phyloP scores from a whole-genome alignment of 148 eudicot species.

The Cornus controversa region DNA sequence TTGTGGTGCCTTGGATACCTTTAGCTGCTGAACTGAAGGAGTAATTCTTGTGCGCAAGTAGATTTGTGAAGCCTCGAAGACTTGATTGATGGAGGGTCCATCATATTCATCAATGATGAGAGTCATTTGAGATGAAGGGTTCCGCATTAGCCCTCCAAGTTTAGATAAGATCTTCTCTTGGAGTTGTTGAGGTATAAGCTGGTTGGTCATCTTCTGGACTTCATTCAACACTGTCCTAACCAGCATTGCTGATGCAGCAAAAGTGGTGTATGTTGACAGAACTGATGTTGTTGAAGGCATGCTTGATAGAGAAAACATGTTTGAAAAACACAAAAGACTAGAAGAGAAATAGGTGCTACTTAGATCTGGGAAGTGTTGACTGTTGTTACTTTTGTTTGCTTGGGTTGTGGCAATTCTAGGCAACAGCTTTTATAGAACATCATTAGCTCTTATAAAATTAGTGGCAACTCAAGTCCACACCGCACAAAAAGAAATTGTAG shows the following conservation, averaged over 20 bases:
- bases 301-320: conserved; percentile 3
- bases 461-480: background rate
- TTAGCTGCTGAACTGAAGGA: conserved; percentile 7
- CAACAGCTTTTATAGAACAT: conserved; percentile 3
- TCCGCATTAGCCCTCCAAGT: conserved; percentile 10
- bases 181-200: conserved; percentile 19
- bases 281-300: conserved; percentile 14
- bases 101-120: conserved; percentile 15
- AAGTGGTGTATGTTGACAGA: conserved; percentile 13
- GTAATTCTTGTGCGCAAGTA: conserved; percentile 4
- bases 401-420: background rate
- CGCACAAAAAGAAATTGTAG: too few species aligned
- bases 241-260: conserved; percentile 21
- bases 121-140: conserved; percentile 5
- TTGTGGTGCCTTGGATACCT: conserved; percentile 3
- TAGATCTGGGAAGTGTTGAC: background rate
- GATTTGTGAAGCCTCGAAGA: conserved; percentile 4
- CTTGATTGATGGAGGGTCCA: background rate
- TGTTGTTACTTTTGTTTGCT: background rate
- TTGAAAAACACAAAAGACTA: background rate
- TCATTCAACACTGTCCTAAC: conserved; percentile 4
- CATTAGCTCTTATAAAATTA: background rate
- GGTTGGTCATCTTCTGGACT: conserved; percentile 11
- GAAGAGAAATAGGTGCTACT: background rate
- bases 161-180: conserved; percentile 21